Base-by-base conservation (phyloP, 192 early-diverging fungal species). In the Oehlia diaphana region DNA sequence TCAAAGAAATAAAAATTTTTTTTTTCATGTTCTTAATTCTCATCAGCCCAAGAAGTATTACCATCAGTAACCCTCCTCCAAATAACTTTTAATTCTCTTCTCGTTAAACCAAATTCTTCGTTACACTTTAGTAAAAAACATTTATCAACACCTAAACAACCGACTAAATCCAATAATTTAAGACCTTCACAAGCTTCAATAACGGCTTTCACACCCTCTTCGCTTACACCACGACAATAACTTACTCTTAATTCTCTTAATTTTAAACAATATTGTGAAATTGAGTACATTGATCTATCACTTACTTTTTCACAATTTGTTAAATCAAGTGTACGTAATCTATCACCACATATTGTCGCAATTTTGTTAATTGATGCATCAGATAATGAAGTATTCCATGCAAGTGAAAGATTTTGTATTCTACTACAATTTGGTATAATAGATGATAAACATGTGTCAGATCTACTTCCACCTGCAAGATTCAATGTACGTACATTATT, bases 271-370 rank as follows among this genome's bases (percentile, higher is more conserved):
- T 68, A 33, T 35, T 68, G 12, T 65, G 76, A 23, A 78, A 78
- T 68, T 28, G 63, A 65, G 21, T 9, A 13, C 66, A 78, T 50
- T 9, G 76, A 65, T 16, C 63, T 66, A 53, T 78, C 76, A 68
- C 76, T 78, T 50, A 78, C 76, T 49, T 78, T 78, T 53, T 78
- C 76, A 78, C 76, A 78, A 78, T 78, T 78, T 65, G 76, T 78
- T 42, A 78, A 68, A 68, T 78, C 76, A 33, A 78, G 49, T 16
- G 63, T 68, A 53, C 76, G 76, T 53, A 78, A 50, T 28, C 19
- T 66, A 63, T 16, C 26, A 14, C 76, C 76, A 68, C 63, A 50
- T 50, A 68, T 14, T 8, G 39, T 68, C 4, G 76, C 42, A 53
- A 78, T 68, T 66, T 50, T 68, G 26, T 66, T 68, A 53, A 78